Evolutionary conservation across 1,284 basidiomycete genomes (phyloP).

Genomic region (Puccinia coronata): DNA sequence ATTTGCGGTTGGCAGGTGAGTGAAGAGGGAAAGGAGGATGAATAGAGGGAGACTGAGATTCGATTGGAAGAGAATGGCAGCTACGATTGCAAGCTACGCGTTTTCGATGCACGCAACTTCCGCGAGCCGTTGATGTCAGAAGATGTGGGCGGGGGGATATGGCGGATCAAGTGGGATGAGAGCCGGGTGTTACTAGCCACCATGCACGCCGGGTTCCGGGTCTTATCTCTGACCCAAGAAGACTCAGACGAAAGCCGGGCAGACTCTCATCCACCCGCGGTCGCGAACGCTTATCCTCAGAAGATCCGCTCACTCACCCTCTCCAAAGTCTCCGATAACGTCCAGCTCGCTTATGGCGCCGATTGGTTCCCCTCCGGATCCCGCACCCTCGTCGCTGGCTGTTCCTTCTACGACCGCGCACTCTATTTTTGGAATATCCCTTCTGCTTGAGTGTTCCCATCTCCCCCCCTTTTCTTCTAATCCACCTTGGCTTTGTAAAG

Average conservation of each 20-base stretch:
- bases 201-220: slow-evolving; percentile 96
- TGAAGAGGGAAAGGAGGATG: background rate
- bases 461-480: no score
- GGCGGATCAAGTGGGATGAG: slow-evolving; percentile 96
- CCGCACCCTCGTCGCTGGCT: slow-evolving; percentile 70
- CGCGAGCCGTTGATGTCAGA: slow-evolving; percentile 66
- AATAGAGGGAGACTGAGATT: background rate
- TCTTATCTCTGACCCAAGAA: no score
- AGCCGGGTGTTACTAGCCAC: slow-evolving; percentile 82
- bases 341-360: slow-evolving; percentile 86
- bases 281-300: no score
- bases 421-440: slow-evolving; percentile 71
- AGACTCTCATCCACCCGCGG: no score
- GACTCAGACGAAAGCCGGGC: no score
- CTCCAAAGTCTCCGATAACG: slow-evolving; percentile 70
- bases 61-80: slow-evolving; percentile 63
- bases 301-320: no score
- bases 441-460: background rate
- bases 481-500: no score
- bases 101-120: slow-evolving; percentile 81
- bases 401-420: slow-evolving; percentile 92
- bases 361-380: slow-evolving; percentile 69
- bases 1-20: slow-evolving; percentile 85
- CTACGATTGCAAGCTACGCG: slow-evolving; percentile 77
- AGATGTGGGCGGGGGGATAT: slow-evolving; percentile 84